phyloP scores from a whole-genome alignment of 164 flowering plant species.

The Chimonanthus salicifolius region DNA sequence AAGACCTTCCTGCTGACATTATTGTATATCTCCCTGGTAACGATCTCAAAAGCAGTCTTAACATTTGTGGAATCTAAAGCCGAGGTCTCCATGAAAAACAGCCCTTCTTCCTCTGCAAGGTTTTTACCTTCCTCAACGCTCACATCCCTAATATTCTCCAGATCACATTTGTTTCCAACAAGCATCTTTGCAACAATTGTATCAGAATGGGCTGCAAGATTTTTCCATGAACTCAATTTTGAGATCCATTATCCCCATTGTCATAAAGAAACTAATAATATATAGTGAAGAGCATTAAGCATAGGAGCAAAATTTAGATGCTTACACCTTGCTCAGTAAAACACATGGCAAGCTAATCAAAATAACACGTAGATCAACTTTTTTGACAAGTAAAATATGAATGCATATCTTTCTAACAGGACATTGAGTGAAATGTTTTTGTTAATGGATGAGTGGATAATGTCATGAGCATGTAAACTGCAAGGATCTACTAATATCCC shows the following conservation, averaged over 20 bases:
- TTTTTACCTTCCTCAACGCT: conserved; percentile 35
- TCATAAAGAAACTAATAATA: background rate
- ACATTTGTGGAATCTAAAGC: conserved; percentile 42
- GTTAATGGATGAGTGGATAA: too few relatives aligned
- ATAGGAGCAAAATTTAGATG: background rate
- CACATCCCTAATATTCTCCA: conserved; percentile 35
- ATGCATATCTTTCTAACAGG: too few relatives aligned
- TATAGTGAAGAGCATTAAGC: background rate
- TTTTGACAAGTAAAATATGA: too few relatives aligned
- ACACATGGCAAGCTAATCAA: too few relatives aligned
- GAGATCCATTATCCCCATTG: background rate
- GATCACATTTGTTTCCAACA: conserved; percentile 38
- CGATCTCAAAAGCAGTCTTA: conserved; percentile 35
- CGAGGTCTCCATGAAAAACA: conserved; percentile 44
- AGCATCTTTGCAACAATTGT: conserved; percentile 39
- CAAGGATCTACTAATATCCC: too few relatives aligned
- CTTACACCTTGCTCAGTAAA: too few relatives aligned
- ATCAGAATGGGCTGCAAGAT: conserved; percentile 40
- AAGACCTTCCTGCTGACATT: conserved; percentile 40
- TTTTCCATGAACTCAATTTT: background rate
- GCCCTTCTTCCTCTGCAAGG: conserved; percentile 39
- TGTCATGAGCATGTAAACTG: too few relatives aligned
- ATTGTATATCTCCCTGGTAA: conserved; percentile 33
- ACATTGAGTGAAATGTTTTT: too few relatives aligned
- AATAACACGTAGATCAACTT: too few relatives aligned